Percentiles rank a stretch among this genome's conserved stretches.
These are phyloP conservation scores for Licmophora abbreviata DNA, from an alignment of 108 stramenopile species.

Conservation along the genomic window DNA sequence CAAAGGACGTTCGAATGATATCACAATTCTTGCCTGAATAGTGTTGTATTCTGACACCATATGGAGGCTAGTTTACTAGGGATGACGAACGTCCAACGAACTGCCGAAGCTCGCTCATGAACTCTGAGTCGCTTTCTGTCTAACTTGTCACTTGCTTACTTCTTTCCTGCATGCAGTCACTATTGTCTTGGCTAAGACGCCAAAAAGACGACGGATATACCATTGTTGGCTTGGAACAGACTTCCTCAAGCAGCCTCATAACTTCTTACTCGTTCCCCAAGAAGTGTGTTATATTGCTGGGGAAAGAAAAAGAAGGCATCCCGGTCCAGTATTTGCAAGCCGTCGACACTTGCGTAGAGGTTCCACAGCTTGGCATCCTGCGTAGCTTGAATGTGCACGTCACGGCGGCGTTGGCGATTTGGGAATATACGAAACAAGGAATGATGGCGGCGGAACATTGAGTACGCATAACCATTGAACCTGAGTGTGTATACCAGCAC, in stretches of 20 bases:
- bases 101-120: not conserved
- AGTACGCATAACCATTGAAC: not conserved
- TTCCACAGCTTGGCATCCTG: constrained; percentile 94
- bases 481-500: too few relatives aligned
- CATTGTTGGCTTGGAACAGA: constrained; percentile 88
- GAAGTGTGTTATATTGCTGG: constrained; percentile 76
- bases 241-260: constrained; percentile 65
- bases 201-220: constrained; percentile 65
- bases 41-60: not conserved
- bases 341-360: constrained; percentile 92
- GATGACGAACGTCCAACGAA: not conserved
- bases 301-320: constrained; percentile 92
- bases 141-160: not conserved
- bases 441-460: constrained; percentile 6
- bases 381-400: constrained; percentile 96
- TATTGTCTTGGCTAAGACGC: constrained; percentile 53
- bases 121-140: constrained; percentile 1
- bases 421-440: constrained; percentile 86
- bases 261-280: constrained; percentile 49
- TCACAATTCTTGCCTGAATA: too few relatives aligned
- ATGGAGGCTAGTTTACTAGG: constrained; percentile 1
- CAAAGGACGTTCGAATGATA: too few relatives aligned
- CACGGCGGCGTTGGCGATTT: constrained; percentile 81
- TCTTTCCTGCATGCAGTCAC: constrained; percentile 13
- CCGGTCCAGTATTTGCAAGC: constrained; percentile 82